Evolutionary conservation across 2,329 filamentous ascomycete genomes (phyloP).

Genomic region (Aureobasidium namibiae): DNA sequence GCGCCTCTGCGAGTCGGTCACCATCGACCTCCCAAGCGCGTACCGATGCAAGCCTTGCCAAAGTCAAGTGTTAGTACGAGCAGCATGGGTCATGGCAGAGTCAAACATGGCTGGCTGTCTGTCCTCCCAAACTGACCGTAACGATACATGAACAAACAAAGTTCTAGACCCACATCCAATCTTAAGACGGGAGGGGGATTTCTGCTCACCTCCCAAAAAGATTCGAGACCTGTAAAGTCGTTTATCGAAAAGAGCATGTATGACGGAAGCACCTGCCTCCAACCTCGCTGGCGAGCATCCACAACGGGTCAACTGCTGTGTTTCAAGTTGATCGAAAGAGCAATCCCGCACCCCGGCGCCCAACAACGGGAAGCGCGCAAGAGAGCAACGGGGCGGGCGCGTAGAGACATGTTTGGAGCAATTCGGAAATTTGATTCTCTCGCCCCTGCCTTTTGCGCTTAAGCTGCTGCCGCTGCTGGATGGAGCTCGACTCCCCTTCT

Average conservation of each 20-base stretch:
- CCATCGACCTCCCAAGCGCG: background rate
- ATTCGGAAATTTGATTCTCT: conserved; percentile 7
- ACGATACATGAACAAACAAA: background rate
- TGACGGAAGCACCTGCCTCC: background rate
- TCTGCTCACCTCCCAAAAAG: background rate
- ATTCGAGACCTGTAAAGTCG: conserved; percentile 7
- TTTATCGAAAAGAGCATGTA: conserved; percentile 9
- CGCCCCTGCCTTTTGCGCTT: conserved; percentile 6
- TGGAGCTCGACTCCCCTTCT: background rate
- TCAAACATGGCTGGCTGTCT: background rate
- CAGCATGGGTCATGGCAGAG: background rate
- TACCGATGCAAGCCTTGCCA: conserved; percentile 7
- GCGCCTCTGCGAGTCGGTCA: background rate
- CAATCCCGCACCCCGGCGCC: background rate
- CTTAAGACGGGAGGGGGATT: background rate
- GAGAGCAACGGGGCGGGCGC: background rate
- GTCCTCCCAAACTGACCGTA: background rate
- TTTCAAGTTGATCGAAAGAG: conserved; percentile 10
- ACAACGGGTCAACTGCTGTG: conserved; percentile 9
- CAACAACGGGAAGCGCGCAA: conserved; percentile 6
- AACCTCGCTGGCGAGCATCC: background rate
- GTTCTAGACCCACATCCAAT: conserved; percentile 5
- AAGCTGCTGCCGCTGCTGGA: background rate
- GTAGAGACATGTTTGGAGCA: background rate
- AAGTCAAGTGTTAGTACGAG: background rate